phyloP scores from a whole-genome alignment of 345 rosid genomes.

The Ailanthus altissimus region DNA sequence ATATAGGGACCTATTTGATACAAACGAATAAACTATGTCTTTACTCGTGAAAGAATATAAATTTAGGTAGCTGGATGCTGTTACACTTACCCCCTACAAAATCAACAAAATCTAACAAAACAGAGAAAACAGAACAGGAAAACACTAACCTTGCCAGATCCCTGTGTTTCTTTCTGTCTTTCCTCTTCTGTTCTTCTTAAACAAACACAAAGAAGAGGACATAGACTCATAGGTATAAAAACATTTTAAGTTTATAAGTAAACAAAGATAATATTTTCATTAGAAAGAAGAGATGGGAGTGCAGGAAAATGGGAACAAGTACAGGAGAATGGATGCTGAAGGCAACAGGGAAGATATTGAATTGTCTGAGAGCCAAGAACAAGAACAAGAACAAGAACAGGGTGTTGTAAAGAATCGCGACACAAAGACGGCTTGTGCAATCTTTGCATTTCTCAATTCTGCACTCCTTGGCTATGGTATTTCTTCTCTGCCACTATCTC shows the following conservation, averaged over 20 bases:
- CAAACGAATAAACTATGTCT: no score
- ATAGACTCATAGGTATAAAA: background rate
- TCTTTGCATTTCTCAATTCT: slow-evolving; percentile 67
- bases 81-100: no score
- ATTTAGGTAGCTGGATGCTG: no score
- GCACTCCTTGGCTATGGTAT: slow-evolving; percentile 73
- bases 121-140: background rate
- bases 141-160: background rate
- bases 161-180: background rate
- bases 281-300: slow-evolving; percentile 22
- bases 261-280: background rate
- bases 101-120: no score
- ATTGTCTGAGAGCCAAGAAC: slow-evolving; percentile 1
- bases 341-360: slow-evolving; percentile 19
- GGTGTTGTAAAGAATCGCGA: background rate
- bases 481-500: slow-evolving; percentile 7
- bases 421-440: slow-evolving; percentile 45
- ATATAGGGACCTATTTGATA: no score
- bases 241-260: background rate
- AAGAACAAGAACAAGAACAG: slow-evolving; percentile 1
- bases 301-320: slow-evolving; percentile 30
- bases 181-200: background rate
- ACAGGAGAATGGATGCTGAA: slow-evolving; percentile 28
- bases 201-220: background rate
- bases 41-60: no score